These are phyloP conservation scores for Euphorbia peplus DNA, from an alignment of 345 rosid genomes.

Conservation along the genomic window DNA sequence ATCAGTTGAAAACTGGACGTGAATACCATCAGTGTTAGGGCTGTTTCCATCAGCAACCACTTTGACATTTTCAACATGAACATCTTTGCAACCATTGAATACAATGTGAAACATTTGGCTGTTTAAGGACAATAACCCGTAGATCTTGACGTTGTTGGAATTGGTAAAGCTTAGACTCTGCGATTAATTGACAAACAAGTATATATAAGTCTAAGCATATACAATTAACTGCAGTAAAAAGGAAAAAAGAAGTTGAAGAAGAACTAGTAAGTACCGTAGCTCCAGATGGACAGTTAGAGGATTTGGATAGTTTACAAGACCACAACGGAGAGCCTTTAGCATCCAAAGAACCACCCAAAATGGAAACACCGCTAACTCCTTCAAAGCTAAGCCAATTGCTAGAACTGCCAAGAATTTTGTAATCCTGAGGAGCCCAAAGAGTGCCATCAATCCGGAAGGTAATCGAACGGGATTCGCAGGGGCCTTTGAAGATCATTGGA, in stretches of 20 bases:
- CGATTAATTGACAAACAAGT: neutral
- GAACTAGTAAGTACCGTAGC: slow-evolving; percentile 40
- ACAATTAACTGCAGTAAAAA: too few species aligned
- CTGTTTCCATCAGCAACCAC: neutral
- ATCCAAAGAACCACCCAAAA: slow-evolving; percentile 52
- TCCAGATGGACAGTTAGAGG: slow-evolving; percentile 43
- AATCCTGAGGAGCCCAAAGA: slow-evolving; percentile 47
- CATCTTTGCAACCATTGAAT: neutral
- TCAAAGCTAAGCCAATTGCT: slow-evolving; percentile 46
- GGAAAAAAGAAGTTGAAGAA: too few species aligned
- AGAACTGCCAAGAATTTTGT: slow-evolving; percentile 37
- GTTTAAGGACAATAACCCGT: slow-evolving; percentile 1
- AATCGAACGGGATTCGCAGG: slow-evolving; percentile 37
- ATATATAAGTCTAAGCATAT: too few species aligned
- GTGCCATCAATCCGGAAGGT: slow-evolving; percentile 47
- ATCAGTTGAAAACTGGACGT: neutral
- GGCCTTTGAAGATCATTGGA: slow-evolving; percentile 31
- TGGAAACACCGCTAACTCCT: slow-evolving; percentile 40
- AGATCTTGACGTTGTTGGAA: slow-evolving; percentile 2
- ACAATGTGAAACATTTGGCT: slow-evolving; percentile 7
- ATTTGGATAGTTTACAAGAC: slow-evolving; percentile 43
- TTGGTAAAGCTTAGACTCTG: slow-evolving; percentile 5
- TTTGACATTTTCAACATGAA: neutral
- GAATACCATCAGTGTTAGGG: slow-evolving; percentile 4
- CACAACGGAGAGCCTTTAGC: slow-evolving; percentile 58